phyloP scores from a whole-genome alignment of 148 eudicot genomes.

The Linanthus parryae region DNA sequence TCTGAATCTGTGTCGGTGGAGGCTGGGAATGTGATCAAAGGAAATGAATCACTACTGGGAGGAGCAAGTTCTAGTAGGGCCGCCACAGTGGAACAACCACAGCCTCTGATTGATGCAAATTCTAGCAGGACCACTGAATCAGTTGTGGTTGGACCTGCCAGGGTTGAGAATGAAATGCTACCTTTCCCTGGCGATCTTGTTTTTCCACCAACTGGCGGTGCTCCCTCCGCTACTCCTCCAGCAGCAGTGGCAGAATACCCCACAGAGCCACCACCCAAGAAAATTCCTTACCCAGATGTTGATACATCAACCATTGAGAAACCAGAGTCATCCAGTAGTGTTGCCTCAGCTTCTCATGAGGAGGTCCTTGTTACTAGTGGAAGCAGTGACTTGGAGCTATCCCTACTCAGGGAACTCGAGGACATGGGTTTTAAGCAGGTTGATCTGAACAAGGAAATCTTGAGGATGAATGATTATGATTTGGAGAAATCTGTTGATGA shows the following conservation, averaged over 20 bases:
- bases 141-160: too few species aligned
- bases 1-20: conserved; percentile 13
- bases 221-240: neutral
- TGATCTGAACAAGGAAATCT: conserved; percentile 52
- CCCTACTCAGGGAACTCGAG: conserved; percentile 45
- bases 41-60: too few species aligned
- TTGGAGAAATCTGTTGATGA: conserved; percentile 56
- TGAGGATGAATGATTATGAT: conserved; percentile 51
- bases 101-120: conserved; percentile 17
- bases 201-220: conserved; percentile 22
- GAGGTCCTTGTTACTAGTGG: too few species aligned
- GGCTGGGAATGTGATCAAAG: too few species aligned
- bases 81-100: too few species aligned
- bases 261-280: too few species aligned
- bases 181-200: conserved; percentile 40
- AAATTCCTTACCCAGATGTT: too few species aligned
- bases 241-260: too few species aligned
- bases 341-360: conserved; percentile 12
- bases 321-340: conserved; percentile 7
- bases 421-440: conserved; percentile 63
- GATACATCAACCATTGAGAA: too few species aligned
- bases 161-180: too few species aligned
- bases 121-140: too few species aligned
- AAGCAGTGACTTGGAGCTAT: conserved; percentile 31
- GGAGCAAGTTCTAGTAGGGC: conserved; percentile 1